These are phyloP conservation scores for Candida ipomoeae DNA, from an alignment of 805 yeast species.

Conservation along the genomic window DNA sequence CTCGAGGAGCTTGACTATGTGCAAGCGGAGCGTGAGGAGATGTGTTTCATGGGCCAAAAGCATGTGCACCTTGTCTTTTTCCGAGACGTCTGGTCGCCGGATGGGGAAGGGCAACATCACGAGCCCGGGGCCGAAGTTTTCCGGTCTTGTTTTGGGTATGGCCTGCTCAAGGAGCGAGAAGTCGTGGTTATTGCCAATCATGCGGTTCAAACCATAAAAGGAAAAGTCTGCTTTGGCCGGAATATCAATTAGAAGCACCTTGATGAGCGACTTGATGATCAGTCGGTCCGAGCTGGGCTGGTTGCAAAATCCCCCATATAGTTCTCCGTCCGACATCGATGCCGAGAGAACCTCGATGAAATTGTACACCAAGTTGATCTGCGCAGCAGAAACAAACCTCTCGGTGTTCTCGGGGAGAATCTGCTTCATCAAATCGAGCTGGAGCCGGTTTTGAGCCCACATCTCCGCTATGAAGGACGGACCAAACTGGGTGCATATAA, in stretches of 20 bases:
- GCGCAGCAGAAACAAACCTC: slow-evolving; percentile 32
- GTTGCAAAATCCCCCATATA: slow-evolving; percentile 5
- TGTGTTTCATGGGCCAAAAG: slow-evolving; percentile 41
- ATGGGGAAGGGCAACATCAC: slow-evolving; percentile 14
- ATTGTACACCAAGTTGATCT: slow-evolving; percentile 48
- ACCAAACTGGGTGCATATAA: slow-evolving; percentile 24
- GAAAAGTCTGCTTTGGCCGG: slow-evolving; percentile 38
- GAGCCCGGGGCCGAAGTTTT: slow-evolving; percentile 4
- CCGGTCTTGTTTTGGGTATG: slow-evolving; percentile 27
- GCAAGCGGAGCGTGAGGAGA: slow-evolving; percentile 38
- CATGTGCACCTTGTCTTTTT: slow-evolving; percentile 13
- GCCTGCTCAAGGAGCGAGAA: slow-evolving; percentile 39
- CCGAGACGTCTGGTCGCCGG: not conserved
- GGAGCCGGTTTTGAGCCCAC: slow-evolving; percentile 28
- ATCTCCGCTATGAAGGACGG: slow-evolving; percentile 15
- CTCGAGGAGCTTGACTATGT: slow-evolving; percentile 49
- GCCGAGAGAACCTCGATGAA: slow-evolving; percentile 50
- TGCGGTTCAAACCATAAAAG: slow-evolving; percentile 51
- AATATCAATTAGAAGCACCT: slow-evolving; percentile 39
- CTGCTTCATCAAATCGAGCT: slow-evolving; percentile 30
- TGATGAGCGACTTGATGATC: slow-evolving; percentile 28
- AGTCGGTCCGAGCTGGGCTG: not conserved
- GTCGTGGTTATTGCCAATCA: slow-evolving; percentile 49
- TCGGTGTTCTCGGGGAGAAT: slow-evolving; percentile 50
- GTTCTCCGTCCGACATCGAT: slow-evolving; percentile 27